Evolutionary conservation across 1,284 basidiomycete species (phyloP), one percentile per base, ranked within the genome.

Genomic region (Kwoniella shivajii): DNA sequence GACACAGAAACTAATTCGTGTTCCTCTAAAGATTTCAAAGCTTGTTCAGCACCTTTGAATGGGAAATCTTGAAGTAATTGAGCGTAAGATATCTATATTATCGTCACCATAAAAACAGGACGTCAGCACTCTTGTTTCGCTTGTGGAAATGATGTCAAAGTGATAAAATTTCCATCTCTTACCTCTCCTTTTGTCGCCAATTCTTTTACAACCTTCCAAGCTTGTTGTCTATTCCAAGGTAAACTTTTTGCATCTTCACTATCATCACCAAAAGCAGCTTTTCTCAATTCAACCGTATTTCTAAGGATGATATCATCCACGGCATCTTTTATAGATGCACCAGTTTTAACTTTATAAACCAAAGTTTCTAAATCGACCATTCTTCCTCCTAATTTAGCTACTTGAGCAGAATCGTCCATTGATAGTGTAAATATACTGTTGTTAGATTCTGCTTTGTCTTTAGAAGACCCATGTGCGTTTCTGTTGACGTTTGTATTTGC

Each of bases 241-340:
- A 96, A 78, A 47, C 75, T 81, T 75, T 91, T 92, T 3, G 88
- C 88, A 69, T 96, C 93, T 50, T 92, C 89, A 3, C 82, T 76
- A 70, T 95, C 93, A 68, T 97, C 93, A 0, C 92, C 95, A 71
- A 97, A 98, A 0, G 90, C 90, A 52, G 84, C 88, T 82, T 97
- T 97, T 46, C 90, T 83, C 46, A 97, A 79, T 76, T 96, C 93
- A 41, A 86, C 84, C 7, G 92, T 86, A 31, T 86, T 88, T 37
- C 88, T 85, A 34, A 80, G 78, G 65, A 96, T 86, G 66, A 95
- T 90, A 69, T 95, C 92, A 66, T 94, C 88, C 4, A 96, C 88
- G 1, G 92, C 91, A 29, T 89, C 88, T 57, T 86, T 82, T 1
- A 94, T 83, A 11, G 69, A 79, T 74, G 86, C 84, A 0, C 92